phyloP scores from a whole-genome alignment of 2,329 filamentous ascomycete genomes.

The Fusarium subglutinans region DNA sequence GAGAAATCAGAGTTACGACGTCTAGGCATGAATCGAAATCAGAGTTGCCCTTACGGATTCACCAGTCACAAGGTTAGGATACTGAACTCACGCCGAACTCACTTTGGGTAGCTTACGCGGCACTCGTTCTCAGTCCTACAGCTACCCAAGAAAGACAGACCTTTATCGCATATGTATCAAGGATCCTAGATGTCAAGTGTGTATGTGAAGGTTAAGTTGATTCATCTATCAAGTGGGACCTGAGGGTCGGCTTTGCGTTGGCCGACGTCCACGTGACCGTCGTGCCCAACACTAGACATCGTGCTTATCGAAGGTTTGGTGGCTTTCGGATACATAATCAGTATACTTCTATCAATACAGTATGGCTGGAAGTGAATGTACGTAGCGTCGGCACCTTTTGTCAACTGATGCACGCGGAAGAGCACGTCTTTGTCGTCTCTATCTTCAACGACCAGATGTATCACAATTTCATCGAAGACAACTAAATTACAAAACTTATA shows the following conservation, averaged over 20 bases:
- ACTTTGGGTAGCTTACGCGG: fast-evolving
- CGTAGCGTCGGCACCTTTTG: background rate
- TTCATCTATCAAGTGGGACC: no score
- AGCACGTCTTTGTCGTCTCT: fast-evolving
- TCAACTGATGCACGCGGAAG: background rate
- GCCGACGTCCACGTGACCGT: no score
- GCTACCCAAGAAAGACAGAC: background rate
- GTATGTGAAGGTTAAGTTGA: no score
- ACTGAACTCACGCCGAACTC: background rate
- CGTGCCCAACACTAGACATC: no score
- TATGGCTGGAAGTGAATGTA: fast-evolving
- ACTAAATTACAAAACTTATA: fast-evolving
- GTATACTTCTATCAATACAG: fast-evolving
- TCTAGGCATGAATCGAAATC: background rate
- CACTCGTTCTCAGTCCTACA: fast-evolving
- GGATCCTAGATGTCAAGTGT: no score
- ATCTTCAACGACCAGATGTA: fast-evolving
- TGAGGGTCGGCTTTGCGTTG: no score
- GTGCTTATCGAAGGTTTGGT: background rate
- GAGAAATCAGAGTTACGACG: background rate
- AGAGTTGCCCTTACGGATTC: fast-evolving
- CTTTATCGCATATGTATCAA: background rate
- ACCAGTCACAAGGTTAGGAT: background rate
- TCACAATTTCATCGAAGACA: fast-evolving
- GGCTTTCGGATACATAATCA: background rate